Conservation (phyloP, 2,329 filamentous ascomycete genomes). For the Colletotrichum lentis region DNA sequence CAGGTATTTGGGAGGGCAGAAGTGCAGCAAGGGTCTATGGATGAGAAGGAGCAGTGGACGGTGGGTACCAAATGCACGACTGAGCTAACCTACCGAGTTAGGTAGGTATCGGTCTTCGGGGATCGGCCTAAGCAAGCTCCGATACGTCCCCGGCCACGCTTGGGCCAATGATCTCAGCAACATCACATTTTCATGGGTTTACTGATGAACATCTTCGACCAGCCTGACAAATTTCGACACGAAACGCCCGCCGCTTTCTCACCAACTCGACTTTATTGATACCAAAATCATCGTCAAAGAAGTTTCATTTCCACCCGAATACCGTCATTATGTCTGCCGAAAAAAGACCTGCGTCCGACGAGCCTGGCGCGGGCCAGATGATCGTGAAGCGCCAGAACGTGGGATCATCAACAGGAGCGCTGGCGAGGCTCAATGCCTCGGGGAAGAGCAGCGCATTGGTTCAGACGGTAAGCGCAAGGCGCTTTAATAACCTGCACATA, state of each 20-base stretch:
- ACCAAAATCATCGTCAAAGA: neutral
- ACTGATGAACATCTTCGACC: neutral
- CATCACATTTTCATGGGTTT: conserved; percentile 14
- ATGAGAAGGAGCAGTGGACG: neutral
- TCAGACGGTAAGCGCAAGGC: conserved; percentile 56
- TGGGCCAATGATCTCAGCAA: conserved; percentile 14
- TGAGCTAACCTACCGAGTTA: too few relatives aligned
- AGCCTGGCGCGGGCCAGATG: conserved; percentile 80
- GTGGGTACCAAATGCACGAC: neutral
- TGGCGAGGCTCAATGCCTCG: conserved; percentile 61
- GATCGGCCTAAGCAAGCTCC: conserved; percentile 37
- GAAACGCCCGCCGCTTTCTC: neutral
- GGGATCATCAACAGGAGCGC: conserved; percentile 56
- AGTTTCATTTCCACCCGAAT: neutral
- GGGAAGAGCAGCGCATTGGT: conserved; percentile 56
- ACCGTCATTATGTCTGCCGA: conserved; percentile 79
- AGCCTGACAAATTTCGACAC: neutral
- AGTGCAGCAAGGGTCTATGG: conserved; percentile 14
- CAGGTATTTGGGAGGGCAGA: neutral
- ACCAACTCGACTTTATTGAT: neutral
- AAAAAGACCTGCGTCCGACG: conserved; percentile 88
- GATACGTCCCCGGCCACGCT: conserved; percentile 11
- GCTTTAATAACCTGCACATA: too few relatives aligned
- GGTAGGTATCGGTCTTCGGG: neutral
- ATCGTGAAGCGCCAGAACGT: conserved; percentile 90